Percentiles rank a stretch among this genome's conserved stretches.
Conservation (phyloP, 2,329 filamentous ascomycete species). For the Dothiorella sarmentorum region DNA sequence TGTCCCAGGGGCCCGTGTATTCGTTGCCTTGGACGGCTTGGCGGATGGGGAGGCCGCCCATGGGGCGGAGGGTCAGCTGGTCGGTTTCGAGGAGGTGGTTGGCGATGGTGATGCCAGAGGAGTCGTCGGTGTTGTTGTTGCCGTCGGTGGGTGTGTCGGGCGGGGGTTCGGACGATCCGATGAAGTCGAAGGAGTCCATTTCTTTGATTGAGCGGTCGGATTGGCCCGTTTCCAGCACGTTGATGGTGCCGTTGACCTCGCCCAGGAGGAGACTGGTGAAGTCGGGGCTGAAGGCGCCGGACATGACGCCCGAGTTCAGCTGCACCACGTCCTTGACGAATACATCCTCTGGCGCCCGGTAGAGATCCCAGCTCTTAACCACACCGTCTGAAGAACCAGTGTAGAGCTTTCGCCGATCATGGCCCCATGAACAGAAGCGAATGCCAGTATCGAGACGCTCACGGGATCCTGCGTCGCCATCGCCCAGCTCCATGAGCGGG, state of each 20-base stretch:
- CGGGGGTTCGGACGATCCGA: background rate
- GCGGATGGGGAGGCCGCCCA: slow-evolving; percentile 42
- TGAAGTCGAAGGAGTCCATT: slow-evolving; percentile 29
- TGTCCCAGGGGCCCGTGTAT: slow-evolving; percentile 40
- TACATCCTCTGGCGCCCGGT: slow-evolving; percentile 48
- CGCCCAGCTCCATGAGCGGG: slow-evolving; percentile 48
- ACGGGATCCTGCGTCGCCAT: slow-evolving; percentile 34
- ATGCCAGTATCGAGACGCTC: slow-evolving; percentile 58
- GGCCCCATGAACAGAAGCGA: slow-evolving; percentile 56
- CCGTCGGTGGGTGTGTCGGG: background rate
- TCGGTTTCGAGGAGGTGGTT: slow-evolving; percentile 29
- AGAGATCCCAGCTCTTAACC: slow-evolving; percentile 59
- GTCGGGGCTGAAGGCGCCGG: slow-evolving; percentile 56
- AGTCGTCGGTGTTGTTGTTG: slow-evolving; percentile 17
- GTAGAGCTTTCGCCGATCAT: slow-evolving; percentile 51
- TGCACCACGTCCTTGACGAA: slow-evolving; percentile 50
- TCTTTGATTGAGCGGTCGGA: slow-evolving; percentile 32
- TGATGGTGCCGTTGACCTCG: slow-evolving; percentile 54
- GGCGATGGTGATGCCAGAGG: slow-evolving; percentile 28
- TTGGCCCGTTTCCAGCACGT: slow-evolving; percentile 47
- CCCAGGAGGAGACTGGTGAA: slow-evolving; percentile 55
- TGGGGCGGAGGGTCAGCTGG: slow-evolving; percentile 35
- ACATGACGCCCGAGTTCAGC: slow-evolving; percentile 55
- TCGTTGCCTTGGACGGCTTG: slow-evolving; percentile 46
- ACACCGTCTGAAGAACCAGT: slow-evolving; percentile 60